These are phyloP conservation scores for Fusarium camptoceras DNA, from an alignment of 2,329 filamentous ascomycete genomes.

Conservation along the genomic window DNA sequence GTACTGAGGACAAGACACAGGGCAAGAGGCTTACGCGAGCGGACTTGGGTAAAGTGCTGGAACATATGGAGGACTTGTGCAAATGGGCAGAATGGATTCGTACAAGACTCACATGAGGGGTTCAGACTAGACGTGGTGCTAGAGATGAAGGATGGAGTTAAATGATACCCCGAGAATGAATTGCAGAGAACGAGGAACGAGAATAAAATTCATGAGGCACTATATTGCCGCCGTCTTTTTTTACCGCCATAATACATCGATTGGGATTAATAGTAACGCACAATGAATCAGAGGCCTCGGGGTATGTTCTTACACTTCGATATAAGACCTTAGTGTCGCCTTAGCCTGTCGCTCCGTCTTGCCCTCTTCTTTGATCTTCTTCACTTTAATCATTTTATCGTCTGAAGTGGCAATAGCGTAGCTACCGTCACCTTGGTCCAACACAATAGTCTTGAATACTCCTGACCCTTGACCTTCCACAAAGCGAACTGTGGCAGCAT, in stretches of 20 bases:
- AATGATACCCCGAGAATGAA: slow-evolving; percentile 44
- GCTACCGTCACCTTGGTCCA: slow-evolving; percentile 33
- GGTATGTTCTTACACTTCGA: not conserved
- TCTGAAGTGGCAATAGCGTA: slow-evolving; percentile 40
- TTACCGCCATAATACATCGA: not conserved
- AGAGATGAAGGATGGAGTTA: slow-evolving; percentile 20
- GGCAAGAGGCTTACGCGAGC: slow-evolving; percentile 55
- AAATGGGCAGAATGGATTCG: slow-evolving; percentile 67
- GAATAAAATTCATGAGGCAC: slow-evolving; percentile 6
- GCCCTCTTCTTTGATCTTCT: slow-evolving; percentile 51
- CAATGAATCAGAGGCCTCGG: not conserved
- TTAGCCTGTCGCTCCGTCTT: slow-evolving; percentile 46
- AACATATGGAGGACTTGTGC: slow-evolving; percentile 64
- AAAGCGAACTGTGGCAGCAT: slow-evolving; percentile 33
- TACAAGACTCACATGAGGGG: slow-evolving; percentile 48
- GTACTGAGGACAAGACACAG: slow-evolving; percentile 45
- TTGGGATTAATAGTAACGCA: not conserved
- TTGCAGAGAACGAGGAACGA: not conserved
- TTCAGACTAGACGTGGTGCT: not conserved
- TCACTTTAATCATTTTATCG: slow-evolving; percentile 45
- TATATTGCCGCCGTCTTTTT: not conserved
- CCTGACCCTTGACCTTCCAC: slow-evolving; percentile 11
- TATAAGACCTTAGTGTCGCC: slow-evolving; percentile 37
- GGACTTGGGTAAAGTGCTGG: slow-evolving; percentile 59
- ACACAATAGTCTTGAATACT: slow-evolving; percentile 12